phyloP scores from a whole-genome alignment of 148 eudicot genomes.

The Chenopodium quinoa region DNA sequence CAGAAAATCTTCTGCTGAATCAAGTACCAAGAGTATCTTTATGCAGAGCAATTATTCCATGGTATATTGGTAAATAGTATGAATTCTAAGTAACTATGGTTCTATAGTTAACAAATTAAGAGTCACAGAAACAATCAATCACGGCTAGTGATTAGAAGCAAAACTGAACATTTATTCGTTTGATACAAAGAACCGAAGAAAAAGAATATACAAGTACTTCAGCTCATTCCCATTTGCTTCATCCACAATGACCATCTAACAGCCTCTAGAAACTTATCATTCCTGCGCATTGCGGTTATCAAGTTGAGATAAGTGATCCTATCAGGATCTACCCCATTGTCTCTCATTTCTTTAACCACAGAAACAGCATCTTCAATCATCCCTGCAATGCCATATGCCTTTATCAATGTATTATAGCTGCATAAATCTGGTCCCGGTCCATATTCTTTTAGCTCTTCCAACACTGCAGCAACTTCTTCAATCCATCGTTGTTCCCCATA shows the following conservation, averaged over 20 bases:
- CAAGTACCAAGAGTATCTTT: slow-evolving; percentile 2
- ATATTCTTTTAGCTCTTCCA: slow-evolving; percentile 66
- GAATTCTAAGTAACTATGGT: not conserved
- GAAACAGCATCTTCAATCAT: slow-evolving; percentile 92
- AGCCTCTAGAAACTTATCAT: slow-evolving; percentile 84
- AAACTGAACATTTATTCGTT: not conserved
- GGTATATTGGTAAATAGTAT: not conserved
- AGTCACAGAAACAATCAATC: not conserved
- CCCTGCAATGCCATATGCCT: slow-evolving; percentile 97
- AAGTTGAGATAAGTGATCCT: slow-evolving; percentile 61
- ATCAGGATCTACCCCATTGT: slow-evolving; percentile 71
- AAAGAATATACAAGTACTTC: slow-evolving; percentile 22
- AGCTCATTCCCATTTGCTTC: slow-evolving; percentile 75
- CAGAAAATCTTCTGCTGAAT: not conserved
- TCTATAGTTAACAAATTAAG: not conserved
- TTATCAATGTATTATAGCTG: slow-evolving; percentile 88
- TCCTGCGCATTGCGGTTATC: slow-evolving; percentile 61
- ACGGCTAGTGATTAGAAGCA: not conserved
- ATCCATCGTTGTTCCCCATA: slow-evolving; percentile 92
- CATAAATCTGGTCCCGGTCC: slow-evolving; percentile 76
- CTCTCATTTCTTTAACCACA: slow-evolving; percentile 80
- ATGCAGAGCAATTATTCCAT: not conserved
- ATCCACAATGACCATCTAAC: slow-evolving; percentile 99
- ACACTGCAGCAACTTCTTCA: slow-evolving; percentile 68
- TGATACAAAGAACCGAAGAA: slow-evolving; percentile 10